These are phyloP conservation scores for Podosphaera xanthii DNA, from an alignment of 2,329 filamentous ascomycete genomes.

Conservation along the genomic window DNA sequence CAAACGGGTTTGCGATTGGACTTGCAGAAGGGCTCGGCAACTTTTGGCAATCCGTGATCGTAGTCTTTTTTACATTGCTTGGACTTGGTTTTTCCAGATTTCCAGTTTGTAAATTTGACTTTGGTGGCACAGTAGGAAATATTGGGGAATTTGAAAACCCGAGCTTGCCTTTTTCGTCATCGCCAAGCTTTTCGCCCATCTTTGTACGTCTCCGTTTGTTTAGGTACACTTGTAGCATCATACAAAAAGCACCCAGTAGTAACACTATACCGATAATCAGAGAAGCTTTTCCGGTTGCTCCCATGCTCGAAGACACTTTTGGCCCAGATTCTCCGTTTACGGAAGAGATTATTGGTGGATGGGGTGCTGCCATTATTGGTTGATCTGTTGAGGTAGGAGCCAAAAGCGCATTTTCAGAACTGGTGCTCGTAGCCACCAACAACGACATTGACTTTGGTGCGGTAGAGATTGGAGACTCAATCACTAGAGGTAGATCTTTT, in stretches of 20 bases:
- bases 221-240: conserved; percentile 50
- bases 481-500: background rate
- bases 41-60: background rate
- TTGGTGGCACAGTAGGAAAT: background rate
- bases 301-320: conserved; percentile 10
- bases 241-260: conserved; percentile 39
- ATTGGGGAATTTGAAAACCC: background rate
- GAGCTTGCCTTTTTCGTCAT: conserved; percentile 32
- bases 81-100: background rate
- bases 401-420: conserved; percentile 1
- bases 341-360: conserved; percentile 3
- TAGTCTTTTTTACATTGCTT: background rate
- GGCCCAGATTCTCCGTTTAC: background rate
- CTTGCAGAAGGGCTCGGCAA: background rate
- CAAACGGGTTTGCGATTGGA: conserved; percentile 43
- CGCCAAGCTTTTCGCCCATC: conserved; percentile 26
- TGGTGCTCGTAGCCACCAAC: conserved; percentile 1
- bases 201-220: conserved; percentile 46
- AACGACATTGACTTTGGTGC: conserved; percentile 5
- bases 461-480: conserved; percentile 1
- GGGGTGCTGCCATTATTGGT: conserved; percentile 2
- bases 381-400: conserved; percentile 4
- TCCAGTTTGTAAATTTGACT: background rate
- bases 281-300: conserved; percentile 40
- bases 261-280: conserved; percentile 64